Evolutionary conservation across 2,329 filamentous ascomycete species (phyloP).

Genomic region (Pseudopithomyces maydicus): DNA sequence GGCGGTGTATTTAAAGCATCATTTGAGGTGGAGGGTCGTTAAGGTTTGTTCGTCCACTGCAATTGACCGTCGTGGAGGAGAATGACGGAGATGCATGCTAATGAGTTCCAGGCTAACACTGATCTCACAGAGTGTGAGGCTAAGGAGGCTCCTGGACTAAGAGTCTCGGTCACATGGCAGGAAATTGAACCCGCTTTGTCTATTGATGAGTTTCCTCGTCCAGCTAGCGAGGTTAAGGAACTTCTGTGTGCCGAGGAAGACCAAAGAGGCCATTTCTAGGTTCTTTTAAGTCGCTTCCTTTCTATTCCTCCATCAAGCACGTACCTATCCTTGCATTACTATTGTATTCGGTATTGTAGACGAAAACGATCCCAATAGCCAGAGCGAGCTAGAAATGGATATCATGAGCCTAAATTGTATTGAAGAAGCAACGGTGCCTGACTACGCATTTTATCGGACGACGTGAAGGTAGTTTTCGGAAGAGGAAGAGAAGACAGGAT

Average conservation of each 20-base stretch:
- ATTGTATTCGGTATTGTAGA: too few species aligned
- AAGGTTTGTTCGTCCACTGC: conserved; percentile 16
- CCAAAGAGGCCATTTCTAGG: background rate
- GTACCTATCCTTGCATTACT: too few species aligned
- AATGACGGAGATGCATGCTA: background rate
- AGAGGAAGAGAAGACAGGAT: too few species aligned
- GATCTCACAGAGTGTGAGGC: background rate
- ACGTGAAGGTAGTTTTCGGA: too few species aligned
- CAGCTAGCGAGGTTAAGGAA: conserved; percentile 36
- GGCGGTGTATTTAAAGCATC: conserved; percentile 22
- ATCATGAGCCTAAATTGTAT: too few species aligned
- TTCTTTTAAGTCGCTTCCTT: too few species aligned
- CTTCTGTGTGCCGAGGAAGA: conserved; percentile 17
- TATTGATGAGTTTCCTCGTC: conserved; percentile 43
- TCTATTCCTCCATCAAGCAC: too few species aligned
- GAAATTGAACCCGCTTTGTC: conserved; percentile 44
- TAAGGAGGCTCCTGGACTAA: conserved; percentile 42
- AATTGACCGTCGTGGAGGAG: background rate
- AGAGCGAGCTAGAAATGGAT: too few species aligned
- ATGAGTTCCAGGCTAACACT: conserved; percentile 36
- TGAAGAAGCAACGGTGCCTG: too few species aligned
- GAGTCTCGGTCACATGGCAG: conserved; percentile 47
- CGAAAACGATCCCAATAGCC: too few species aligned
- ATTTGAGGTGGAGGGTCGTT: conserved; percentile 31
- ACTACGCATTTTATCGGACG: too few species aligned